These are phyloP conservation scores for Vigna hirtella DNA, from an alignment of 306 rosid species.

Conservation along the genomic window DNA sequence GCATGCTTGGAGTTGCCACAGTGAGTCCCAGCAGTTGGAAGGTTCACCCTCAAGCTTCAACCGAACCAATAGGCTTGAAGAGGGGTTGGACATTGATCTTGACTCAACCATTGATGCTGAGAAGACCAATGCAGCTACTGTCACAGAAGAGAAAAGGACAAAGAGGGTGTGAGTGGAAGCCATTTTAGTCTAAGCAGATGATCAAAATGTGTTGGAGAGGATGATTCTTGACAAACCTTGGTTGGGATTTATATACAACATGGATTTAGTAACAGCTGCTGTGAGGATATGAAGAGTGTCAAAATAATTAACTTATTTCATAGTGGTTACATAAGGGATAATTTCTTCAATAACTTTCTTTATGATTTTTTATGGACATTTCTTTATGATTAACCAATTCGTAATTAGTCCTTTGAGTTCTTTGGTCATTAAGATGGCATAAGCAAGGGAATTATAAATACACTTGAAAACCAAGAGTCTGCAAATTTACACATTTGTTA, in stretches of 20 bases:
- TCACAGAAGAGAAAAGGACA: background rate
- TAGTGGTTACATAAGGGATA: background rate
- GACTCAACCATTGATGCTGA: slow-evolving; percentile 12
- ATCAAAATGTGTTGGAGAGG: background rate
- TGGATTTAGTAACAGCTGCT: background rate
- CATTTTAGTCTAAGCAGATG: background rate
- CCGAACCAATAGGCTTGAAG: slow-evolving; percentile 6
- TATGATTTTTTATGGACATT: background rate
- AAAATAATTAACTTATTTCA: background rate
- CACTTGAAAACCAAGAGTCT: background rate
- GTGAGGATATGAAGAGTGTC: slow-evolving; percentile 8
- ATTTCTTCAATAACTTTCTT: background rate
- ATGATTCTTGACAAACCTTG: background rate
- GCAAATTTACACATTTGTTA: background rate
- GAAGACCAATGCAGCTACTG: background rate
- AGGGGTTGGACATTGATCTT: background rate
- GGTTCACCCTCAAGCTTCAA: slow-evolving; percentile 26
- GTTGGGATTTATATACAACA: background rate
- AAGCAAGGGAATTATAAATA: background rate
- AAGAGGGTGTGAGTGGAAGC: background rate
- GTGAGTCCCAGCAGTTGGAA: slow-evolving; percentile 25
- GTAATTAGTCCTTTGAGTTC: background rate
- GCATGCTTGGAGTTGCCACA: slow-evolving; percentile 30
- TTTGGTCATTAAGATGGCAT: background rate
- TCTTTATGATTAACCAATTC: background rate